phyloP scores from a whole-genome alignment of 2,329 filamentous ascomycete species.

The Trichocomaceae sp. region DNA sequence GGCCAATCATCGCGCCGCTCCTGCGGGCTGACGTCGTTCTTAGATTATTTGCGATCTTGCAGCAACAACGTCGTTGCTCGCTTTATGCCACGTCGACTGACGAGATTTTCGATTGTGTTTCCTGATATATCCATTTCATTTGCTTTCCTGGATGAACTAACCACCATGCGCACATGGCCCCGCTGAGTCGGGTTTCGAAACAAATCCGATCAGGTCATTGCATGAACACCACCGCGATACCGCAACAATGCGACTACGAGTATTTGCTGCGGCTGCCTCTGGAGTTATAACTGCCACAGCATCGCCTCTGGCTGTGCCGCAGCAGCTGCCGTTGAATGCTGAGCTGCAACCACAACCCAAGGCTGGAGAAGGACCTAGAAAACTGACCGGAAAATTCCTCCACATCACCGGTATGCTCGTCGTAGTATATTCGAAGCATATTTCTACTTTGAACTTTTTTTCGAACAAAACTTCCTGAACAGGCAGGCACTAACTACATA shows the following conservation, averaged over 20 bases:
- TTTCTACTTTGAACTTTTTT: neutral
- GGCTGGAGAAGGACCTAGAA: conserved; percentile 12
- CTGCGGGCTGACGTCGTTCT: conserved; percentile 4
- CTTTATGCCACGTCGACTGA: neutral
- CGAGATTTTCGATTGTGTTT: neutral
- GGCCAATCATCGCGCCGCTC: neutral
- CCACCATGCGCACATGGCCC: neutral
- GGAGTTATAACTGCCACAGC: neutral
- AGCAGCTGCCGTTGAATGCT: conserved; percentile 3
- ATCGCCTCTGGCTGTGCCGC: conserved; percentile 3
- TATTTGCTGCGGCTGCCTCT: neutral
- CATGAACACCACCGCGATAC: neutral
- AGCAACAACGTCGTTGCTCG: neutral
- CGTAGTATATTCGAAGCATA: neutral
- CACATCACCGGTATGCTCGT: conserved; percentile 30
- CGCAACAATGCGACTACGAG: neutral
- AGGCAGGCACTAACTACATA: neutral
- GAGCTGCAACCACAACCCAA: neutral
- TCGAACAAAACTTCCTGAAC: neutral
- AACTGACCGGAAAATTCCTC: conserved; percentile 29
- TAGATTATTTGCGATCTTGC: neutral
- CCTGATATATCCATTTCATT: neutral
- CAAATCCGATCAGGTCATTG: neutral
- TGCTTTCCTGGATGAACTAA: neutral
- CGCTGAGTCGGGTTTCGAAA: conserved; percentile 4